Conservation (phyloP, 192 early-diverging fungal species). For the Geranomyces michiganensis region DNA sequence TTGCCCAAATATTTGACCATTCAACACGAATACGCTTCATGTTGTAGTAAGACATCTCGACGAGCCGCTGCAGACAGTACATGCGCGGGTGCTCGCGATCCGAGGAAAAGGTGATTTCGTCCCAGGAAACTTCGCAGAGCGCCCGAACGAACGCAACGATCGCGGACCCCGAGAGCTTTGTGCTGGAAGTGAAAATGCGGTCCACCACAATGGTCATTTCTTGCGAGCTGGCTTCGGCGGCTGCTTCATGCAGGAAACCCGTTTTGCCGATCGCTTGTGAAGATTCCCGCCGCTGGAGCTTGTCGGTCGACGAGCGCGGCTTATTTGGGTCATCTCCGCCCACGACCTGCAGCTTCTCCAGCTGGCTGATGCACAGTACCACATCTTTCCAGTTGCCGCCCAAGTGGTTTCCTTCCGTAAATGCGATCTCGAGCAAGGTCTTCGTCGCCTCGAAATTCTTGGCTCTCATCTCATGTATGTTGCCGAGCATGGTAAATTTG, state of each 20-base stretch:
- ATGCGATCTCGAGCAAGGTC: conserved; percentile 79
- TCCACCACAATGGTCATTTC: conserved; percentile 81
- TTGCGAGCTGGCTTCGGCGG: conserved; percentile 59
- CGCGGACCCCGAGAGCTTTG: conserved; percentile 75
- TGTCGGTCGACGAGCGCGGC: conserved; percentile 15
- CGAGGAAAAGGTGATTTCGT: conserved; percentile 74
- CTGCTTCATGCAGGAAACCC: conserved; percentile 53
- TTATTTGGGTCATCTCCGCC: conserved; percentile 4
- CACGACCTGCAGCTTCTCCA: conserved; percentile 82
- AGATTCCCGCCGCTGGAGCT: conserved; percentile 33
- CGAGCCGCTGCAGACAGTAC: conserved; percentile 89
- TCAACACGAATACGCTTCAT: conserved; percentile 96
- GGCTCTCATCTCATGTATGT: conserved; percentile 83
- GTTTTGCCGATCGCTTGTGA: conserved; percentile 11
- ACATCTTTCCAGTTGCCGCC: conserved; percentile 83
- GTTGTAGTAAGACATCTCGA: conserved; percentile 97
- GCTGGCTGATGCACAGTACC: conserved; percentile 79
- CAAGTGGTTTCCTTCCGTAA: conserved; percentile 52
- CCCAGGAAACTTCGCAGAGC: conserved; percentile 84
- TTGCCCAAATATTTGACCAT: conserved; percentile 91
- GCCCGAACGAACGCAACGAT: conserved; percentile 92
- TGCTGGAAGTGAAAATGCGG: conserved; percentile 78
- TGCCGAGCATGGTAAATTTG: conserved; percentile 82
- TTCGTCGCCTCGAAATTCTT: conserved; percentile 94
- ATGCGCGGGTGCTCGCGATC: conserved; percentile 54